A percentile compares a stretch with the other conserved stretches of the same genome.
Conservation (phyloP, 495 filamentous ascomycete species). For the Aspergillus egyptiacus region DNA sequence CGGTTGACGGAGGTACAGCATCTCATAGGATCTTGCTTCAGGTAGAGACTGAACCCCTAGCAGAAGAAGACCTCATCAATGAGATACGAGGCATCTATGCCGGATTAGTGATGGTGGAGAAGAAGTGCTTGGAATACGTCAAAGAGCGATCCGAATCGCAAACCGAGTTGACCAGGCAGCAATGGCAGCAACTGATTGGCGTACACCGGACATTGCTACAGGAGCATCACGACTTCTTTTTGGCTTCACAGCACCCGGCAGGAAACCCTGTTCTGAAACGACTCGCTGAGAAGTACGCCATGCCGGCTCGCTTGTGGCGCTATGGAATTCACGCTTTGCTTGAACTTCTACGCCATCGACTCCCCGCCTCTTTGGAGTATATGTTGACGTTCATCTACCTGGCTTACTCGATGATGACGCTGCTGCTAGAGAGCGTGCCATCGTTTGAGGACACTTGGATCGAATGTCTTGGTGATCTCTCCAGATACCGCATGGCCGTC, state of each 20-base stretch:
- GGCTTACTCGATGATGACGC: constrained; percentile 74
- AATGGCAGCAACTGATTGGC: constrained; percentile 69
- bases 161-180: constrained; percentile 47
- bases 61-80: constrained; percentile 63
- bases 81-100: constrained; percentile 72
- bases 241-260: constrained; percentile 69
- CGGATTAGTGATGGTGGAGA: constrained; percentile 72
- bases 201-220: constrained; percentile 67
- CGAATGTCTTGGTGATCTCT: constrained; percentile 79
- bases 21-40: constrained; percentile 45
- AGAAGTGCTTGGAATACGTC: constrained; percentile 70
- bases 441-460: constrained; percentile 83
- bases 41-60: constrained; percentile 61
- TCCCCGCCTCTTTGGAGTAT: constrained; percentile 66
- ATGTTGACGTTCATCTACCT: constrained; percentile 80
- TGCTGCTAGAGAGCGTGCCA: constrained; percentile 70
- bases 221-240: constrained; percentile 77
- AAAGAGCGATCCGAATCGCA: constrained; percentile 46
- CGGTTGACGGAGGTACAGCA: constrained; percentile 30
- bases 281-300: constrained; percentile 63
- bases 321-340: constrained; percentile 77
- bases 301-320: constrained; percentile 82
- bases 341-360: constrained; percentile 61
- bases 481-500: constrained; percentile 69
- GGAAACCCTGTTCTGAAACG: constrained; percentile 52